phyloP scores from a whole-genome alignment of 1,284 basidiomycete genomes.

The Boletus smithii region DNA sequence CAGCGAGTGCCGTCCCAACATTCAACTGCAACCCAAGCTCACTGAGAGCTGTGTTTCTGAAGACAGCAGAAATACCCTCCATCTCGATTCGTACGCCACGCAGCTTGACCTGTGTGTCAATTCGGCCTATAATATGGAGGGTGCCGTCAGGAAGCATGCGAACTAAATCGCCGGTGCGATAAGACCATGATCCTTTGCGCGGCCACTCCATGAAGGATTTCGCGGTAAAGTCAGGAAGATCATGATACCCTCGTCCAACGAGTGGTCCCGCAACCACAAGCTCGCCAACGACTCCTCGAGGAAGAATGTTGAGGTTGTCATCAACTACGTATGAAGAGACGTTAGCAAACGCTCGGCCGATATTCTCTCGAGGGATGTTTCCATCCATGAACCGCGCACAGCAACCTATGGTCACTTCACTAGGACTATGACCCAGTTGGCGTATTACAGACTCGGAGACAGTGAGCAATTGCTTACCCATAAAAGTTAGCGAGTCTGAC shows the following conservation, averaged over 20 bases:
- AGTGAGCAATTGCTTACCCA: constrained; percentile 35
- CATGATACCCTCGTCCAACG: constrained; percentile 51
- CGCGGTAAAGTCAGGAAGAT: constrained; percentile 42
- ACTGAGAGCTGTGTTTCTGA: constrained; percentile 36
- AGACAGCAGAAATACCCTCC: constrained; percentile 49
- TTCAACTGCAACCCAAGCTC: constrained; percentile 36
- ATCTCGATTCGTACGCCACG: constrained; percentile 54
- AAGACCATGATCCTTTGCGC: constrained; percentile 40
- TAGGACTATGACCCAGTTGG: constrained; percentile 31
- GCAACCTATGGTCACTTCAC: constrained; percentile 52
- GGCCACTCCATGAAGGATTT: constrained; percentile 52
- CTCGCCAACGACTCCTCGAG: constrained; percentile 48
- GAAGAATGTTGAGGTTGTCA: constrained; percentile 40
- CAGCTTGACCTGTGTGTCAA: constrained; percentile 55
- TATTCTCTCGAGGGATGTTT: constrained; percentile 42
- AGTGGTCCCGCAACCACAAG: constrained; percentile 50
- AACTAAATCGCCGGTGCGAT: constrained; percentile 51
- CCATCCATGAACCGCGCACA: constrained; percentile 45
- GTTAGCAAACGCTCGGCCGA: constrained; percentile 40
- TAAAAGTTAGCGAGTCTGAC: constrained; percentile 51
- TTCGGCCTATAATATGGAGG: constrained; percentile 52
- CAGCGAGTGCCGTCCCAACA: constrained; percentile 44
- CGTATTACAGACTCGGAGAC: background rate
- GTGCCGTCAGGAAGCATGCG: constrained; percentile 54
- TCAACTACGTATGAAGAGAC: constrained; percentile 41